Evolutionary conservation across 2,329 filamentous ascomycete genomes (phyloP), one percentile per base, ranked within the genome.

Genomic region (Aureobasidium sp.): DNA sequence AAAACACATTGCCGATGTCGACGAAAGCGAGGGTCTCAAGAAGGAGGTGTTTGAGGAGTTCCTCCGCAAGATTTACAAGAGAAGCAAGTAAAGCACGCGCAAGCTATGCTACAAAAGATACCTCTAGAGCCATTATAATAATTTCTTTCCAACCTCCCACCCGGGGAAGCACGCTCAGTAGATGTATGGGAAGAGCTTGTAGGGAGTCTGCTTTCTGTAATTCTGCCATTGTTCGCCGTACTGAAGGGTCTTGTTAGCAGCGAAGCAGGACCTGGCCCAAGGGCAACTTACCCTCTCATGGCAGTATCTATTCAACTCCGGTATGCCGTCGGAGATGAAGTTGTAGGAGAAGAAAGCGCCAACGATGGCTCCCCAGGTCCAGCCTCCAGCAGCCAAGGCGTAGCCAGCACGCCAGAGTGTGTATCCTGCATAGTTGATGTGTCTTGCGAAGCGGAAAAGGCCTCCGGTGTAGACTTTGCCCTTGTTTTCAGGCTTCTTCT

Each of bases 21-120:
- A 99, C 71, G 92, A 97, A 82, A 87, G 82, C 65, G 84, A 89
- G 67, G 94, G 94, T 17, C 78, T 99, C 71, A 97, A 95, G 84
- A 94, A 90, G 83, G 84, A 82, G 64, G 84, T 97, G 44, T 96
- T 97, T 68, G 88, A 96, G 70, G 83, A 84, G 48, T 99, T 97
- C 82, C 81, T 99, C 67, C 81, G 82, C 76, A 99, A 99, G 84
- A 97, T 99, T 73, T 97, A 97, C 84, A 96, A 96, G 86, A 84
- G 94, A 73, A 94, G 85, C 84, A 97, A 96, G 79, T 97, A 89
- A 74, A 76, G 52, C 20, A 55, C 31, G 49, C 22, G 52, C 52
- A 42, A 55, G 39, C 39, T 42, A 55, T 55, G 52, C 52, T 42
- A 36, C 52, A 55, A 44, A 55, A 55, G 52, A 52, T 29, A 62